Evolutionary conservation across 2,329 filamentous ascomycete genomes (phyloP).

Genomic region (Calonectria honghensis): DNA sequence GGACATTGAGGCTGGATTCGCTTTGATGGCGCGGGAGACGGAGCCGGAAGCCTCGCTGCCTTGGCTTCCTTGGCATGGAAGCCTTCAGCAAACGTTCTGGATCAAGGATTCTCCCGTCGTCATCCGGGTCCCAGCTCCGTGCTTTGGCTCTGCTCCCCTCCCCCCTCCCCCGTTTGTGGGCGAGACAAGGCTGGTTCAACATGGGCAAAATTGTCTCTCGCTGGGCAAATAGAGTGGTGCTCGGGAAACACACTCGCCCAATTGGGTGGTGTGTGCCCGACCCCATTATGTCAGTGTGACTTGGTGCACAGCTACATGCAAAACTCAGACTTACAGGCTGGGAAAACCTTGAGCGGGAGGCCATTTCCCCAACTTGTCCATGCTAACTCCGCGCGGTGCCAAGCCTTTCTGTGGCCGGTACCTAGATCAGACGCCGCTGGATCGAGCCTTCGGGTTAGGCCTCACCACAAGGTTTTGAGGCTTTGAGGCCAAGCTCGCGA

Average conservation of each 20-base stretch:
- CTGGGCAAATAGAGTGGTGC: constrained; percentile 13
- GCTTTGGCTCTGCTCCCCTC: not conserved
- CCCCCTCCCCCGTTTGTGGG: not conserved
- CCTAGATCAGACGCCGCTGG: constrained; percentile 19
- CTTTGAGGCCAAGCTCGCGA: constrained; percentile 2
- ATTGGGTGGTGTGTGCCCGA: not conserved
- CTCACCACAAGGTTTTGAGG: constrained; percentile 10
- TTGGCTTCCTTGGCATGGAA: constrained; percentile 20
- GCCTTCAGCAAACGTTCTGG: constrained; percentile 23
- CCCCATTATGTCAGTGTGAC: constrained; percentile 19
- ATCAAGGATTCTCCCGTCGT: not conserved
- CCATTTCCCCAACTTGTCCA: constrained; percentile 2
- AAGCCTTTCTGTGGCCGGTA: constrained; percentile 24
- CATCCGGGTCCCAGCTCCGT: not conserved
- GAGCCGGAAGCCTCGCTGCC: constrained; percentile 10
- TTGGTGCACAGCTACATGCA: constrained; percentile 11
- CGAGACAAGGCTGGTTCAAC: constrained; percentile 15
- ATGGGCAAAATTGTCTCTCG: constrained; percentile 12
- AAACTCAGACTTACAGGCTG: constrained; percentile 18
- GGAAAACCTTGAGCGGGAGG: not conserved
- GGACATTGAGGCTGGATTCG: constrained; percentile 24
- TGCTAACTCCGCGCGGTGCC: constrained; percentile 16
- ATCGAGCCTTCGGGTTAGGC: constrained; percentile 17
- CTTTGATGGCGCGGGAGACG: constrained; percentile 8
- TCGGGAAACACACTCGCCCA: not conserved